These are phyloP conservation scores for Yamadazyma laniorum DNA, from an alignment of 805 yeast species.

Conservation along the genomic window DNA sequence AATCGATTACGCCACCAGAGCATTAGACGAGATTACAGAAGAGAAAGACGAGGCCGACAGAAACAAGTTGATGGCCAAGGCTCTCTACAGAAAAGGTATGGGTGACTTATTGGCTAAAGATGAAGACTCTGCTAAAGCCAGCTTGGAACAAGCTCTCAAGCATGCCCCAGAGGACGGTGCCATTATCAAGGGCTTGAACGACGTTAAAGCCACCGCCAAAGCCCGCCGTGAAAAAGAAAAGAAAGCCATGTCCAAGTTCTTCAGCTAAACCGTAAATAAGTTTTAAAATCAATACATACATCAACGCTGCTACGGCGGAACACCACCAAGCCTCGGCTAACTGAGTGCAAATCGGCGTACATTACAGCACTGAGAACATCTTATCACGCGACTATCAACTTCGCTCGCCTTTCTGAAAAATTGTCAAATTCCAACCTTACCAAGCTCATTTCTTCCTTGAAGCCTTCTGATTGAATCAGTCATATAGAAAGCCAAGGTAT, in stretches of 20 bases:
- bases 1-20: conserved; percentile 61
- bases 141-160: conserved; percentile 62
- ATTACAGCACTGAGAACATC: conserved; percentile 7
- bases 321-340: background rate
- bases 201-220: conserved; percentile 52
- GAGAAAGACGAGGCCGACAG: conserved; percentile 48
- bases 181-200: conserved; percentile 60
- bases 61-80: conserved; percentile 70
- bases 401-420: conserved; percentile 12
- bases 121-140: conserved; percentile 65
- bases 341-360: conserved; percentile 6
- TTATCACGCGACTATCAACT: conserved; percentile 8
- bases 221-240: conserved; percentile 64
- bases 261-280: conserved; percentile 28
- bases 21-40: conserved; percentile 58
- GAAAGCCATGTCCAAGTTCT: conserved; percentile 73
- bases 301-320: background rate
- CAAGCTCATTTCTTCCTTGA: conserved; percentile 6
- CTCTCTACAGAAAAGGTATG: conserved; percentile 79
- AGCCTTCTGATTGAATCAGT: conserved; percentile 1
- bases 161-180: conserved; percentile 72
- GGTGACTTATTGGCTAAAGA: conserved; percentile 65
- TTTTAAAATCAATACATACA: background rate
- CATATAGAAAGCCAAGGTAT: conserved; percentile 3
- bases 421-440: conserved; percentile 6